phyloP scores from a whole-genome alignment of 805 yeast genomes.

The Candida coquimbonensis region DNA sequence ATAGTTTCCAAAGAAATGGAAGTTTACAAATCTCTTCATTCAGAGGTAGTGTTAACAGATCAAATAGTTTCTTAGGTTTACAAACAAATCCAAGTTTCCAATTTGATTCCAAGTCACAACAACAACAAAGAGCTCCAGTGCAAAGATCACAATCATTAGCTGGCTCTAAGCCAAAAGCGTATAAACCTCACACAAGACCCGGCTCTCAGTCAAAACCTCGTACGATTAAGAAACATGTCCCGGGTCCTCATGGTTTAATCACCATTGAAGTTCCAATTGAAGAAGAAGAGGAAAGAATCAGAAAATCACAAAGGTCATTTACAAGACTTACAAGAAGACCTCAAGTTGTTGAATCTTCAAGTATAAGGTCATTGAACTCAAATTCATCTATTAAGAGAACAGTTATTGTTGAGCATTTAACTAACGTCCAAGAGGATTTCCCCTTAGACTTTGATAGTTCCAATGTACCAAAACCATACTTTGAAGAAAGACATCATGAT shows the following conservation, averaged over 20 bases:
- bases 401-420: slow-evolving; percentile 14
- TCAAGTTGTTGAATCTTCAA: slow-evolving; percentile 4
- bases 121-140: slow-evolving; percentile 8
- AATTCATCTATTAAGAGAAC: slow-evolving; percentile 12
- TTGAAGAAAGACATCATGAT: slow-evolving; percentile 2
- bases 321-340: slow-evolving; percentile 1
- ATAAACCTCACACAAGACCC: slow-evolving; percentile 1
- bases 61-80: slow-evolving; percentile 19
- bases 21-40: slow-evolving; percentile 13
- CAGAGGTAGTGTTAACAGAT: slow-evolving; percentile 7
- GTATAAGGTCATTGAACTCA: slow-evolving; percentile 10
- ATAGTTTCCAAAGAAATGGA: slow-evolving; percentile 21
- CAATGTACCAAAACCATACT: neutral
- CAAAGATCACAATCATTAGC: slow-evolving; percentile 16
- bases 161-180: neutral
- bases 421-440: slow-evolving; percentile 17
- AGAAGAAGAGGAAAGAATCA: slow-evolving; percentile 16
- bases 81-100: slow-evolving; percentile 13
- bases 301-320: slow-evolving; percentile 2
- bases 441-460: slow-evolving; percentile 7
- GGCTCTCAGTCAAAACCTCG: slow-evolving; percentile 22
- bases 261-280: slow-evolving; percentile 60
- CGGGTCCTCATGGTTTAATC: slow-evolving; percentile 66
- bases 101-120: slow-evolving; percentile 1
- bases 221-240: slow-evolving; percentile 63